A percentile compares a stretch with the other conserved stretches of the same genome.
phyloP scores from a whole-genome alignment of 768 basidiomycete genomes.

The Hypholoma sublateritium region DNA sequence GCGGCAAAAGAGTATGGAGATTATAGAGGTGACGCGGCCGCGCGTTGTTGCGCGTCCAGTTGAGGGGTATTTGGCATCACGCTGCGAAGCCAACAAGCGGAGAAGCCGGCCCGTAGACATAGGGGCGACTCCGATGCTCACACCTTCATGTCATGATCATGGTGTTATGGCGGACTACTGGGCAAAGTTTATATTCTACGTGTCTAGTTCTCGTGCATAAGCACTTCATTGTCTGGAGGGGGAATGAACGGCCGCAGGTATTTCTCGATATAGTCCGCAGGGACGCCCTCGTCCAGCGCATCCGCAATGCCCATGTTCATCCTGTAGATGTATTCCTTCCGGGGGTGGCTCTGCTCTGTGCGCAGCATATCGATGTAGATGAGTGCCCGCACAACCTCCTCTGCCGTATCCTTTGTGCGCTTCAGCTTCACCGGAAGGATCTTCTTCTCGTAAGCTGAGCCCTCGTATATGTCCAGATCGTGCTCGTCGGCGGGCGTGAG shows the following conservation, averaged over 20 bases:
- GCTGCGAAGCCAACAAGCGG: constrained; percentile 11
- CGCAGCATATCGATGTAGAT: constrained; percentile 42
- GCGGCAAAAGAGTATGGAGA: constrained; percentile 18
- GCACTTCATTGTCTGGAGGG: constrained; percentile 8
- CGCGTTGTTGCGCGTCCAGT: constrained; percentile 36
- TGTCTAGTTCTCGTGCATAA: constrained; percentile 9
- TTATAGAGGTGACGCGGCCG: constrained; percentile 44
- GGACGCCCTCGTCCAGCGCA: constrained; percentile 37
- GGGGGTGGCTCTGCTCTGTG: constrained; percentile 28
- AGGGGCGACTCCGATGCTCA: constrained; percentile 5
- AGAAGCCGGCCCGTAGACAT: constrained; percentile 12
- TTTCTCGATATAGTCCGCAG: constrained; percentile 41
- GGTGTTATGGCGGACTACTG: background rate
- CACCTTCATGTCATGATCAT: background rate
- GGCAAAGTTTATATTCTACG: background rate
- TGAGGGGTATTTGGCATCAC: constrained; percentile 32
- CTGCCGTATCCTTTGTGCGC: background rate
- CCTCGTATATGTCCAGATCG: constrained; percentile 44
- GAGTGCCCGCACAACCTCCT: constrained; percentile 25
- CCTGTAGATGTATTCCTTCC: constrained; percentile 42
- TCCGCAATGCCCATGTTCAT: constrained; percentile 48
- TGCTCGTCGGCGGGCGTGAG: constrained; percentile 40
- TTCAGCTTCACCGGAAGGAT: constrained; percentile 27
- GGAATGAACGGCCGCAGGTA: constrained; percentile 45
- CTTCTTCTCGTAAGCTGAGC: constrained; percentile 35